These are phyloP conservation scores for Anacardium occidentale DNA, from an alignment of 345 rosid genomes.

Conservation along the genomic window DNA sequence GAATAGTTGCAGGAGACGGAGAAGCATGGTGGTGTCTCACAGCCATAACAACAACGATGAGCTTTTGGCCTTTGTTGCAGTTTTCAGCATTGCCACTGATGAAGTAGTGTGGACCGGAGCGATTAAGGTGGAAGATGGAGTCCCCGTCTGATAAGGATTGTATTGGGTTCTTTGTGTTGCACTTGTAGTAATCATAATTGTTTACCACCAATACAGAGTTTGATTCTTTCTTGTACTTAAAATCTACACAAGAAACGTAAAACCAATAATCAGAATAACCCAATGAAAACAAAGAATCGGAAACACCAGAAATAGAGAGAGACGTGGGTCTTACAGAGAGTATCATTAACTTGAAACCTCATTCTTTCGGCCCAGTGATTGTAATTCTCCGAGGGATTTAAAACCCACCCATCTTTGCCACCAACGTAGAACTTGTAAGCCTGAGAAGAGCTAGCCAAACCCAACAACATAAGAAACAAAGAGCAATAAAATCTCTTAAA, in stretches of 20 bases:
- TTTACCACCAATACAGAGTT: slow-evolving; percentile 67
- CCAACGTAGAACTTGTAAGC: slow-evolving; percentile 63
- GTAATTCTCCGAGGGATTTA: slow-evolving; percentile 60
- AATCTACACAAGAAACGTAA: slow-evolving; percentile 41
- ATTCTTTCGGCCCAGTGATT: slow-evolving; percentile 78
- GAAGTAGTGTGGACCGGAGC: slow-evolving; percentile 80
- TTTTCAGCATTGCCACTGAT: slow-evolving; percentile 60
- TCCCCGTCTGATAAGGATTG: slow-evolving; percentile 51
- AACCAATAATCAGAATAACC: neutral
- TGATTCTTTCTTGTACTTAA: slow-evolving; percentile 63
- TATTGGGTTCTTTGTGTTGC: slow-evolving; percentile 58
- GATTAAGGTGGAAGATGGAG: slow-evolving; percentile 55
- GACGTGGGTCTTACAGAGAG: slow-evolving; percentile 47
- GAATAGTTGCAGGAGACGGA: slow-evolving; percentile 20
- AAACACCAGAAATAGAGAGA: neutral
- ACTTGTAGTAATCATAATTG: slow-evolving; percentile 49
- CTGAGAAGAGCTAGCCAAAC: slow-evolving; percentile 25
- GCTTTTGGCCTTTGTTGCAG: slow-evolving; percentile 68
- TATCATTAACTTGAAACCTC: slow-evolving; percentile 82
- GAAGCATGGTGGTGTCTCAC: slow-evolving; percentile 35
- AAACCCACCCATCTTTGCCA: slow-evolving; percentile 79
- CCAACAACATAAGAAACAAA: slow-evolving; percentile 18
- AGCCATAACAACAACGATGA: slow-evolving; percentile 62
- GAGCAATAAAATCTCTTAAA: slow-evolving; percentile 16
- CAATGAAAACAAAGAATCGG: neutral